Conservation (phyloP, 495 filamentous ascomycete species). For the Hamigera avellanea region DNA sequence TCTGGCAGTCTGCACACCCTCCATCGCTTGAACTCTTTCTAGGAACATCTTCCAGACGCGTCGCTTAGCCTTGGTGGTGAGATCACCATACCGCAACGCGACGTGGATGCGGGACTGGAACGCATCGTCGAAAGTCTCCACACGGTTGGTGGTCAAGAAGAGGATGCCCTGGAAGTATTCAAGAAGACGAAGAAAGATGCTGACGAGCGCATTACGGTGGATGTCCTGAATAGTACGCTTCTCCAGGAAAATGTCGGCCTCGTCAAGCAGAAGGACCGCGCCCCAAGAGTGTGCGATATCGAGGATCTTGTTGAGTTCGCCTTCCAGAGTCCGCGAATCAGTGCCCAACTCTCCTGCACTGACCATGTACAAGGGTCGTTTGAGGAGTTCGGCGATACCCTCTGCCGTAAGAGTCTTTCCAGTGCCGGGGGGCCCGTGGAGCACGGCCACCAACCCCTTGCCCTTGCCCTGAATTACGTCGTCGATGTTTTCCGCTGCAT, state of each 20-base stretch:
- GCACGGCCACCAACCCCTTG: slow-evolving; percentile 60
- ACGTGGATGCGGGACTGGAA: slow-evolving; percentile 61
- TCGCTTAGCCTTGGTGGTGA: slow-evolving; percentile 63
- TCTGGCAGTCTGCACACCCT: slow-evolving; percentile 45
- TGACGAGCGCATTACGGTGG: slow-evolving; percentile 65
- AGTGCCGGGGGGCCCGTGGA: slow-evolving; percentile 76
- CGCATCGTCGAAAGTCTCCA: slow-evolving; percentile 60
- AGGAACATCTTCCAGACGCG: slow-evolving; percentile 82
- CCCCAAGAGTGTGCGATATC: slow-evolving; percentile 85
- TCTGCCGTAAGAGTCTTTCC: slow-evolving; percentile 88
- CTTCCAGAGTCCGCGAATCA: slow-evolving; percentile 63
- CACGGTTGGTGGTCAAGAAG: slow-evolving; percentile 73
- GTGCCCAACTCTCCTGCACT: slow-evolving; percentile 74
- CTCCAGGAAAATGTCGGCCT: slow-evolving; percentile 73
- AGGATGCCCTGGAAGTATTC: slow-evolving; percentile 73
- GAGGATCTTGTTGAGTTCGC: slow-evolving; percentile 72
- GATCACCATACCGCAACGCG: slow-evolving; percentile 69
- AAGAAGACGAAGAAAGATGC: slow-evolving; percentile 58
- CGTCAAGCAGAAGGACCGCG: slow-evolving; percentile 64
- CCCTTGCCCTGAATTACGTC: slow-evolving; percentile 75
- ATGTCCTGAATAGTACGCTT: slow-evolving; percentile 60
- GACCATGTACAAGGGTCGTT: slow-evolving; percentile 78
- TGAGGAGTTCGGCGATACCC: slow-evolving; percentile 71
- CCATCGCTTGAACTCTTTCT: slow-evolving; percentile 53
- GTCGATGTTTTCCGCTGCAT: slow-evolving; percentile 72